Evolutionary conservation across 495 filamentous ascomycete species (phyloP), one percentile per base, ranked within the genome.

Genomic region (Jackrogersella minutella): DNA sequence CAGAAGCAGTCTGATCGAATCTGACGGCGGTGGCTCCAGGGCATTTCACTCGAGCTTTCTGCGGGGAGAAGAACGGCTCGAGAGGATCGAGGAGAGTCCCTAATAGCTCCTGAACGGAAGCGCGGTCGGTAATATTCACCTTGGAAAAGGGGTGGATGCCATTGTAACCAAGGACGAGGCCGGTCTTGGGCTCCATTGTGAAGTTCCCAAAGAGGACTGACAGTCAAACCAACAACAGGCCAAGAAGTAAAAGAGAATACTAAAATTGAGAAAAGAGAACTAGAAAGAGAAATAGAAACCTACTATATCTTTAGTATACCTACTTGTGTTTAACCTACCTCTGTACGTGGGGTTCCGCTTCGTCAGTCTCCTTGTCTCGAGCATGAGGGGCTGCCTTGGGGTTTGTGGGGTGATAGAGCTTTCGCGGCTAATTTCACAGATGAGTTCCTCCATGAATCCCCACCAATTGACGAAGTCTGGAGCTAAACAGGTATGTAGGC

Each of bases 1-100:
- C 87, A 6, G 90, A 90, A 6, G 88, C 91, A 3, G 86, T 88
- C 64, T 91, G 88, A 72, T 93, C 90, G 76, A 88, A 90, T 26
- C 87, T 80, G 26, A 88, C 87, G 5, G 86, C 87, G 8, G 88
- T 89, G 2, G 83, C 82, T n/a, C 88, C 88, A 2, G 83, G 83
- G 40, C 84, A 76, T 68, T 82, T 86, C 33, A 90, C 79, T 50
- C 86, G 82, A 16, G 83, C 81, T 54, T 83, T 81, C 31, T 71
- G 66, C 0, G 85, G 84, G 2, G 88, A 88, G 74, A 90, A 90
- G 74, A 86, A 87, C 21, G 85, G 82, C 28, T 85, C 74, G 3
- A 90, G 78, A 28, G 88, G 88, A 68, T 88, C 82, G 22, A 91
- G 81, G 16, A 90, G 78, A 9, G 86, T 82, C 21, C 72, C 62